These are phyloP conservation scores for Cyclocybe cylindracea DNA, from an alignment of 768 basidiomycete species.

Conservation along the genomic window DNA sequence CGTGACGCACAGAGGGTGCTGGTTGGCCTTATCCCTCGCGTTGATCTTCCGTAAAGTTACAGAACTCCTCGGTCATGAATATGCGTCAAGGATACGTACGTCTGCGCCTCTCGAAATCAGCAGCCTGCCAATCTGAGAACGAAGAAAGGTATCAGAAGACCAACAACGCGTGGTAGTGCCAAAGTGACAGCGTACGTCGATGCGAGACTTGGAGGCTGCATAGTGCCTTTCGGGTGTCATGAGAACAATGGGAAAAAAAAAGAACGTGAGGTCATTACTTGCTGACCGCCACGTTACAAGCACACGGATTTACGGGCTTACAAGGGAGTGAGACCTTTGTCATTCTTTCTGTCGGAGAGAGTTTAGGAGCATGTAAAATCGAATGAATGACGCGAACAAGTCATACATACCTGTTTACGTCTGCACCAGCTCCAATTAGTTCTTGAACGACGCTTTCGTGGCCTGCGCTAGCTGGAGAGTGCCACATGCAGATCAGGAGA, in stretches of 20 bases:
- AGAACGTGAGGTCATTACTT: slow-evolving; percentile 13
- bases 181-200: slow-evolving; percentile 59
- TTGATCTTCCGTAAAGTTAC: slow-evolving; percentile 72
- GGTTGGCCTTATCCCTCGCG: slow-evolving; percentile 90
- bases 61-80: slow-evolving; percentile 32
- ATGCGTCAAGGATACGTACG: slow-evolving; percentile 54
- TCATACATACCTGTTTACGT: slow-evolving; percentile 65
- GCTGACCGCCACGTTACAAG: slow-evolving; percentile 5
- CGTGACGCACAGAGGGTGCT: slow-evolving; percentile 75
- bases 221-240: slow-evolving; percentile 64
- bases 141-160: slow-evolving; percentile 29
- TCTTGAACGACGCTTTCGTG: slow-evolving; percentile 74
- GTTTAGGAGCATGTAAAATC: slow-evolving; percentile 17
- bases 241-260: slow-evolving; percentile 11
- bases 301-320: slow-evolving; percentile 39
- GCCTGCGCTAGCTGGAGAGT: slow-evolving; percentile 72
- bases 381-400: slow-evolving; percentile 16
- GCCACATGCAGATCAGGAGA: slow-evolving; percentile 17
- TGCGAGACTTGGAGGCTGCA: slow-evolving; percentile 87
- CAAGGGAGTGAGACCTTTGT: slow-evolving; percentile 85
- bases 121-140: slow-evolving; percentile 77
- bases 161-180: slow-evolving; percentile 18
- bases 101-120: slow-evolving; percentile 89
- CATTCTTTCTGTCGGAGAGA: slow-evolving; percentile 53
- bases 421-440: slow-evolving; percentile 79